Conservation (phyloP, 2,329 filamentous ascomycete genomes). For the Trichoderma breve region DNA sequence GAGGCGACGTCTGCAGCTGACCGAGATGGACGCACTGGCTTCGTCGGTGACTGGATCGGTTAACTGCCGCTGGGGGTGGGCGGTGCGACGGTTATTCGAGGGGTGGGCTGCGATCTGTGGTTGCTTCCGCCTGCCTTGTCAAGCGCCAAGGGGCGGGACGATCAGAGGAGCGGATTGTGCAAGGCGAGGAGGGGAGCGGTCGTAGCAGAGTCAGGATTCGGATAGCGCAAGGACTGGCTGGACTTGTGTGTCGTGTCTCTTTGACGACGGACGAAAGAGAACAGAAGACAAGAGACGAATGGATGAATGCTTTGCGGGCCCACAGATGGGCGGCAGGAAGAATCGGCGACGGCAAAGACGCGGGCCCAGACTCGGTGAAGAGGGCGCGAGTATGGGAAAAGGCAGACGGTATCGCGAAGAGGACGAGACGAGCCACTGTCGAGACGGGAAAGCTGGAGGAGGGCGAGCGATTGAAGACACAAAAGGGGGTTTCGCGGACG, state of each 20-base stretch:
- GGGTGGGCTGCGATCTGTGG: neutral
- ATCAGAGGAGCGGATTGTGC: neutral
- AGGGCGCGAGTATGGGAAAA: neutral
- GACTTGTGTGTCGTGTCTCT: neutral
- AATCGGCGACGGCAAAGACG: slow-evolving; percentile 9
- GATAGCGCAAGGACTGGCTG: neutral
- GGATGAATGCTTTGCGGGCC: neutral
- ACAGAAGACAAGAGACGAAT: neutral
- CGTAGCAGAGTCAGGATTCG: neutral
- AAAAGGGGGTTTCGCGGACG: slow-evolving; percentile 10
- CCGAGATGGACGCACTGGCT: slow-evolving; percentile 7
- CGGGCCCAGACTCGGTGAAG: neutral
- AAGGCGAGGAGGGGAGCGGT: neutral
- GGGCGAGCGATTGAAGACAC: slow-evolving; percentile 13
- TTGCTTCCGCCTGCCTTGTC: neutral
- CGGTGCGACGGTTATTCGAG: slow-evolving; percentile 7
- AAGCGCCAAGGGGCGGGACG: neutral
- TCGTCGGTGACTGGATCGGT: slow-evolving; percentile 12
- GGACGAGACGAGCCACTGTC: neutral
- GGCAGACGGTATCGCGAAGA: neutral
- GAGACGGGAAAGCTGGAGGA: neutral
- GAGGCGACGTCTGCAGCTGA: slow-evolving; percentile 18
- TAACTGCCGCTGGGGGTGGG: neutral
- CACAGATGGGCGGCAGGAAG: slow-evolving; percentile 12
- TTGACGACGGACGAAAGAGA: neutral